Base-by-base conservation (phyloP, 495 filamentous ascomycete species). In the Penicillium parvum region DNA sequence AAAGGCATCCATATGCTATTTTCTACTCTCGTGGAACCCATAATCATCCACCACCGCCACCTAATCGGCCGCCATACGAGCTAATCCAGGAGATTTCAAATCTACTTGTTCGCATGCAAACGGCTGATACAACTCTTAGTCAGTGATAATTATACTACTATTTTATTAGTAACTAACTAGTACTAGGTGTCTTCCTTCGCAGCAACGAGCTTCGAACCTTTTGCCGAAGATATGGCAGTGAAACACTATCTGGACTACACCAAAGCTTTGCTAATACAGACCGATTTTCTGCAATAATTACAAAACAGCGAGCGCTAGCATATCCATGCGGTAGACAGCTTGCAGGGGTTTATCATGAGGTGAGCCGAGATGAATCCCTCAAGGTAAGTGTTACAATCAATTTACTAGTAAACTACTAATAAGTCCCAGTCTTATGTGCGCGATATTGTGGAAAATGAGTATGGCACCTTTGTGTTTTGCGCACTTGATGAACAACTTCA, bases 21-120 rank as follows among this genome's bases (percentile, higher is more conserved):
- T 38, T 38, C 20, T 38, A 38, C 21, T 38, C 20, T n/a, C 19
- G 20, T 23, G 35, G 35, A 25, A 26, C 14, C 7, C 20, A 38
- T 38, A 38, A 23, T 16, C 20, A 26, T 14, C 10, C 9, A 3
- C 20, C 35, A 25, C 35, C 20, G 15, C 20, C 20, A 38, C 35
- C 35, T 14, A 38, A 15, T 9, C 19, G 21, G 35, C 35, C 20
- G 14, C 35, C 35, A 20, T 35, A 35, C 20, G 7, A 38, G 35
- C 23, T 26, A 5, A 38, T 38, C 19, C 10, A 25, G 8, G 20
- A 38, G 9, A 25, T 25, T 1, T 23, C 21, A 12, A n/a, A 5
- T 17, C 3, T 25, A 3, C 1, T 38, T 38, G 5, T n/a, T 4
- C 9, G 21, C 5, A 25, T 38, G 3, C 20, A 38, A 26, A 25